Evolutionary conservation across 2,329 filamentous ascomycete genomes (phyloP), one percentile per base, ranked within the genome.

Genomic region (Gaeumannomyces sp.): DNA sequence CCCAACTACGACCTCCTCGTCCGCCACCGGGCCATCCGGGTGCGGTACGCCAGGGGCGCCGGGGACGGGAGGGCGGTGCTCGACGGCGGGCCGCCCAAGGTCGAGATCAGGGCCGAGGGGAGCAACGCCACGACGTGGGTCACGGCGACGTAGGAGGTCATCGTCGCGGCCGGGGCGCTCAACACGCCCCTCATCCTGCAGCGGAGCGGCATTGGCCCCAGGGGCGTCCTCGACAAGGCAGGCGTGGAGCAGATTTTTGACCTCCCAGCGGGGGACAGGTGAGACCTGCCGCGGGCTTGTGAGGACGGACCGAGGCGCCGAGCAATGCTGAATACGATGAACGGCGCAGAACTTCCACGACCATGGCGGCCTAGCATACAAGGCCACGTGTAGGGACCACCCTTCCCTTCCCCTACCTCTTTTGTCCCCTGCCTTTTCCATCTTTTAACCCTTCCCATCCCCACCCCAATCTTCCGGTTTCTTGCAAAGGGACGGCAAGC

Each of bases 101-200:
- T 28, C 33, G 38, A 56, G 29, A 27, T 29, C 4, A 50, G 50
- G 25, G n/a, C 50, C 28, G 19, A 50, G 28, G 29, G 19, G 14
- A 45, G 31, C 56, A 10, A 5, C 16, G 14, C 56, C 35, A 57
- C 28, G 33, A 45, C 28, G 19, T 31, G 19, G 25, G 63, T 64
- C 19, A 60, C n/a, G 67, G 64, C 13, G 35, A 70, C 66, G 67
- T 69, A 71, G 64, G 85, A 88, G 69, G 78, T 88, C 7, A 79
- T 89, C 45, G 72, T 89, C 3, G 80, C 81, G 8, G 84, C 84
- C 0, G 87, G 87, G 0, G 81, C 79, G 50, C 74, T 83, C 59
- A 80, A 81, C 69, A 85, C 81, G 14, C 86, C 80, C 10, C 84
- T 81, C 72, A 76, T 85, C 16, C 78, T 83, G 33, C 85, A 89